Evolutionary conservation across 2,329 filamentous ascomycete genomes (phyloP).

Genomic region (Fusarium sulawesiense): DNA sequence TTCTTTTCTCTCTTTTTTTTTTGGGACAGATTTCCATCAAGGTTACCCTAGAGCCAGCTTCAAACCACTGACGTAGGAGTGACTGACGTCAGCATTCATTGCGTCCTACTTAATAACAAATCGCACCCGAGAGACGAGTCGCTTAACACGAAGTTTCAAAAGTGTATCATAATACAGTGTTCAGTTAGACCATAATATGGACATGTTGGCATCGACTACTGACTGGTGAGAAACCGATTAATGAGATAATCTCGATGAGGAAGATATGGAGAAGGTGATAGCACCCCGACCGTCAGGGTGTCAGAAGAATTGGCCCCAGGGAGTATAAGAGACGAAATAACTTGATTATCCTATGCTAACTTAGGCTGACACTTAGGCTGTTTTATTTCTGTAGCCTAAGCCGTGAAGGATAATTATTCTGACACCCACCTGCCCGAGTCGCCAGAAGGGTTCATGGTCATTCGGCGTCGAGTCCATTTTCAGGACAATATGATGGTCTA

Average conservation of each 20-base stretch:
- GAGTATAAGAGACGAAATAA: no score
- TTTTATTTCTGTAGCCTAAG: no score
- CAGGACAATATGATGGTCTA: constrained; percentile 20
- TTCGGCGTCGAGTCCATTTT: background rate
- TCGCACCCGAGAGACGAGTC: background rate
- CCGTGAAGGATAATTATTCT: no score
- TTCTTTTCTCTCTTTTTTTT: background rate
- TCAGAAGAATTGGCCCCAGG: no score
- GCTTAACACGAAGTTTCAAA: background rate
- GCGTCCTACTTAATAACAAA: background rate
- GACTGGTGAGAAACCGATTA: background rate
- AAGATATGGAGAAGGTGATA: constrained; percentile 32
- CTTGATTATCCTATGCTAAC: no score
- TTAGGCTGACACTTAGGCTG: no score
- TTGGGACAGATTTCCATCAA: background rate
- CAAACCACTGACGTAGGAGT: constrained; percentile 28
- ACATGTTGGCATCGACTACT: background rate
- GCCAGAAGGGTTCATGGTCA: constrained; percentile 27
- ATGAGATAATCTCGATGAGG: constrained; percentile 1
- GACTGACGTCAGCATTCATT: constrained; percentile 32
- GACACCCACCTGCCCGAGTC: background rate
- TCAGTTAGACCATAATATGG: background rate
- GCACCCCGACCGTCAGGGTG: background rate
- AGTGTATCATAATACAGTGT: background rate
- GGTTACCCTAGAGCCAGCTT: constrained; percentile 7